Evolutionary conservation across 179 eudicot species (phyloP), one percentile per base, ranked within the genome.

Genomic region (Beta lomatogona): DNA sequence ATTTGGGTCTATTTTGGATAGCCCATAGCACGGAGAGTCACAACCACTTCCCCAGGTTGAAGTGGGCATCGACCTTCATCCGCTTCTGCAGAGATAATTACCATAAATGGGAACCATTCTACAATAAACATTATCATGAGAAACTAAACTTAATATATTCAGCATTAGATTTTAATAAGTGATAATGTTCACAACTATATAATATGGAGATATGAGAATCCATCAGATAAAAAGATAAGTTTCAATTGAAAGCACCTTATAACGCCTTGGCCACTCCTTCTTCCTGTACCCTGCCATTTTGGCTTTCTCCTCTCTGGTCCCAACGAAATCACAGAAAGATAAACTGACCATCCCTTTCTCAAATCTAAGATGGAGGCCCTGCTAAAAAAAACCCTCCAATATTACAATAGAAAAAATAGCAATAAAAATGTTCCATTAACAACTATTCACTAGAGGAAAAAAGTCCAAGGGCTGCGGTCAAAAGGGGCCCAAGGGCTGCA

Each of bases 291-390:
- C 83, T 45, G 97, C 97, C 98, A 96, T 96, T 75, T 85, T 76
- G 75, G 89, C 97, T 89, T 96, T 96, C 89, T 96, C 99, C 71
- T 89, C 88, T 78, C 99, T 91, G 53, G 98, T 93, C 73, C 97
- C 99, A 69, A 96, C 99, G 87, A 93, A 96, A 89, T 96, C 99
- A 85, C 99, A 96, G 79, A 96, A 96, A 44, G 99, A 96, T 76
- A 96, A 87, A 78, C 99, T 98, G 60, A 96, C 99, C 99, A 96
- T 96, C 53, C 99, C 99, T 85, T 96, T 96, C 88, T 96, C 99
- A 87, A 96, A 96, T 84, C 99, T 89, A 79, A 96, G 93, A 87
- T 96, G 99, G 84, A 96, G 78, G 99, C 99, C 98, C 99, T 96
- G 93, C 70, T 78, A 25, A 25, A 25, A 25, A 25, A 25, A 25